Base-by-base conservation (phyloP, 768 basidiomycete species). In the Nevesoporus exiguus region DNA sequence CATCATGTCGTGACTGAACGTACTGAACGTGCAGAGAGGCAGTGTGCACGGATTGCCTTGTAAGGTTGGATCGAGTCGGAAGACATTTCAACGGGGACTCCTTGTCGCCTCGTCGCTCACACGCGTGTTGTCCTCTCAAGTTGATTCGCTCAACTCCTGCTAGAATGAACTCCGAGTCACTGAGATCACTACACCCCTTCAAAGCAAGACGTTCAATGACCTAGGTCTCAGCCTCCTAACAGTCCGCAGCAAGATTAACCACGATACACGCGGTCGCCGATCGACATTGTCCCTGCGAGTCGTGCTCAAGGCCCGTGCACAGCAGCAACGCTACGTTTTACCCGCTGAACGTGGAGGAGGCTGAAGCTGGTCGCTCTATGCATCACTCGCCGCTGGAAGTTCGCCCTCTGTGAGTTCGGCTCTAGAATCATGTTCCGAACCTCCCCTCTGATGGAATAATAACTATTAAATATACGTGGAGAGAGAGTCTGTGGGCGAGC, bases 21-120 rank as follows among this genome's bases (percentile, higher is more conserved):
- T n/a, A n/a, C n/a, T n/a, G 34, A 45, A 41, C 43, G 45, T 62
- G 60, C 59, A 49, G n/a, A 19, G 46, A 57, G 31, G 54, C 46
- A 29, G 51, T 52, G 54, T 47, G 42, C 29, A 52, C 15, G 47
- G 13, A 37, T 49, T 54, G 52, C 43, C 54, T 46, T 50, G 47
- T 51, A 43, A 45, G 57, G 55, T 45, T 50, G 47, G 47, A 54
- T 56, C 44, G 41, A 25, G 49, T 54, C 41, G 49, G 51, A 46
- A 34, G 17, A 34, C 27, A 29, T 29, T 4, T 29, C 27, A 29
- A 29, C 27, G 27, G 27, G 27, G 37, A 15, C n/a, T 44, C 22
- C 21, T 43, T 24, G 46, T 46, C 54, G 57, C 66, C 63, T 62
- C 66, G 53, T 67, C 63, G 56, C 60, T 65, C 60, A 66, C 65